Base-by-base conservation (phyloP, 1,284 basidiomycete genomes). In the Cerioporus squamosus region DNA sequence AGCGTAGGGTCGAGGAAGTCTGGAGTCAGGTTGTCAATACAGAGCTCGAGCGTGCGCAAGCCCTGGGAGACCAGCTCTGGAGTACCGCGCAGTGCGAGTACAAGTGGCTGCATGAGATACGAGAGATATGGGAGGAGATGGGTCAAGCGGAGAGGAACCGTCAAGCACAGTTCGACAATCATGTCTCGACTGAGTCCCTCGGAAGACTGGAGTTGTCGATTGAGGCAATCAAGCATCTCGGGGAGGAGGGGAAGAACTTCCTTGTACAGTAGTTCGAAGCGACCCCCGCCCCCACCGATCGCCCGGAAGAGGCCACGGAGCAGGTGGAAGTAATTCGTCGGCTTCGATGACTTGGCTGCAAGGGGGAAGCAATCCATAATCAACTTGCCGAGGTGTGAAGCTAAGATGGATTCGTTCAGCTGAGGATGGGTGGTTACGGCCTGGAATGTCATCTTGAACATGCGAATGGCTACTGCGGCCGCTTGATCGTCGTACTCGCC, bases 1-100 rank as follows among this genome's bases (percentile, higher is more conserved):
- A 99, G 87, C 2, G 96, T 97, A 0, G 97, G 98, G 69, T 99
- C 97, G 26, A 99, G 83, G 80, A 99, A 99, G 73, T 99, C 97
- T 18, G 96, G 95, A 0, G 96, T 98, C 23, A 99, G 83, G 70
- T 99, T 99, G 79, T 99, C 98, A 72, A 99, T 98, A 76, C 97
- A 99, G n/a, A 99, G 82, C 75, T 99, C 98, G 59, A 99, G 85
- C 0, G 97, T 99, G 5, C 98, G 88, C 33, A 99, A 80, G 44
- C 97, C 97, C 78, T 99, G 97, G 44, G 94, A 91, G 57, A 99
- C 93, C 49, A 98, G 86, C 60, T 99, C 97, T 4, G 91, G 84
- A 40, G 85, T 86, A 22, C 95, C 95, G 61, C 92, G 89, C 46
- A 99, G 79, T 10, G 97, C 96, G 50, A 97, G 81, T 0, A 97